These are phyloP conservation scores for Alternaria gaisen DNA, from an alignment of 2,329 filamentous ascomycete species.

Conservation along the genomic window DNA sequence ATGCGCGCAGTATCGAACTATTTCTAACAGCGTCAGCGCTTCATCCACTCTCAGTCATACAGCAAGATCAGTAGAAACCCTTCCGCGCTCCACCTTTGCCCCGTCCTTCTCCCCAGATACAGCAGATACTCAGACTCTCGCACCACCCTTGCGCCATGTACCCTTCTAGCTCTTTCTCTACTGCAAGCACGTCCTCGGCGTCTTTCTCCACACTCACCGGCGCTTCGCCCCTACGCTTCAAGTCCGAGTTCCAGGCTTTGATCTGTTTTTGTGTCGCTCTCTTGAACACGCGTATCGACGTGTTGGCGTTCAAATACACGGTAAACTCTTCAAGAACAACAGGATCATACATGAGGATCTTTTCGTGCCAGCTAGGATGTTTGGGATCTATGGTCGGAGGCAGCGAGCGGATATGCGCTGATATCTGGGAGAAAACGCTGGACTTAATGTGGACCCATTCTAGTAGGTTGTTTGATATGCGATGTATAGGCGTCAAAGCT, in stretches of 20 bases:
- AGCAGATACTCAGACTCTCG: constrained; percentile 85
- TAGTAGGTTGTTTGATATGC: constrained; percentile 29
- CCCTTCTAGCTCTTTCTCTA: constrained; percentile 41
- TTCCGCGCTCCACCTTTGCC: constrained; percentile 33
- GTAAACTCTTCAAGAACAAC: constrained; percentile 88
- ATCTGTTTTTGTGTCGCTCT: constrained; percentile 42
- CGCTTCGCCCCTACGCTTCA: constrained; percentile 25
- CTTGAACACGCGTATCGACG: constrained; percentile 32
- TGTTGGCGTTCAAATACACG: constrained; percentile 73
- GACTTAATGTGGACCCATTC: constrained; percentile 47
- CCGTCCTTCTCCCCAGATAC: constrained; percentile 69
- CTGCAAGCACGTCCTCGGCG: constrained; percentile 30
- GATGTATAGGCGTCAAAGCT: constrained; percentile 18
- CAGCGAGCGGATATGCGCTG: constrained; percentile 57
- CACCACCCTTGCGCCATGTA: constrained; percentile 87
- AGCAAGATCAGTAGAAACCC: not conserved
- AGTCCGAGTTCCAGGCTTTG: constrained; percentile 39
- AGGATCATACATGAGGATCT: constrained; percentile 92
- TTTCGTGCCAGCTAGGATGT: constrained; percentile 80
- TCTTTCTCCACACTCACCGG: constrained; percentile 16
- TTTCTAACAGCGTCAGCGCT: not conserved
- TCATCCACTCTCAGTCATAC: not conserved
- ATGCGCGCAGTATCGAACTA: not conserved
- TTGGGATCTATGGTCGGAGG: constrained; percentile 51
- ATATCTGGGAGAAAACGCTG: constrained; percentile 59